A percentile compares a stretch with the other conserved stretches of the same genome.
phyloP scores from a whole-genome alignment of 163 green algal species.

The Scenedesmus sp. region DNA sequence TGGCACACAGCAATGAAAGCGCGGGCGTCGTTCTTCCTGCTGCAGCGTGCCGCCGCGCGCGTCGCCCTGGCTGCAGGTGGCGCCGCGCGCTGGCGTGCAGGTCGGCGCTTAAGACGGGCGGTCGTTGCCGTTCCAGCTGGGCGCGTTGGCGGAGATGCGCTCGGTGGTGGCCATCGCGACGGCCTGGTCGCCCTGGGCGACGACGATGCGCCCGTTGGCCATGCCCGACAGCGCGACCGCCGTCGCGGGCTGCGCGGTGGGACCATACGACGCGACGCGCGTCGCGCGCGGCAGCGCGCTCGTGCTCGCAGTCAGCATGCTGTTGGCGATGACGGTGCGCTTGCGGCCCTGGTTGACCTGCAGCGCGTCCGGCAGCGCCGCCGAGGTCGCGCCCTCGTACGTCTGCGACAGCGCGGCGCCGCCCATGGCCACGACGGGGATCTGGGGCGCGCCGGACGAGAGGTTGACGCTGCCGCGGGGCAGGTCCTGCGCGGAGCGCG shows the following conservation, averaged over 20 bases:
- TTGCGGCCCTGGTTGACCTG: conserved; percentile 3
- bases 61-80: no score
- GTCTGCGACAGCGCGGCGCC: background rate
- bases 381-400: conserved; percentile 2
- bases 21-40: no score
- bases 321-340: conserved; percentile 2
- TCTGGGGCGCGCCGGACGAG: background rate
- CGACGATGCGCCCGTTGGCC: background rate
- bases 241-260: background rate
- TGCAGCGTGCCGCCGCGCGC: no score
- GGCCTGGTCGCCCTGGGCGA: background rate
- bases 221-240: background rate
- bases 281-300: background rate
- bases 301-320: background rate
- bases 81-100: no score
- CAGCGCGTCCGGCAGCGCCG: background rate
- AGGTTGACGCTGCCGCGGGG: background rate
- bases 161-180: background rate
- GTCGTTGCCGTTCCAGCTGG: no score
- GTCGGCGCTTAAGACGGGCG: no score
- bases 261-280: background rate
- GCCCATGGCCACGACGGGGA: background rate
- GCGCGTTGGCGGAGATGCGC: background rate
- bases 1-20: no score
- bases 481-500: background rate